Conservation (phyloP, 371 early-diverging fungal genomes). For the Mucor irregularis region DNA sequence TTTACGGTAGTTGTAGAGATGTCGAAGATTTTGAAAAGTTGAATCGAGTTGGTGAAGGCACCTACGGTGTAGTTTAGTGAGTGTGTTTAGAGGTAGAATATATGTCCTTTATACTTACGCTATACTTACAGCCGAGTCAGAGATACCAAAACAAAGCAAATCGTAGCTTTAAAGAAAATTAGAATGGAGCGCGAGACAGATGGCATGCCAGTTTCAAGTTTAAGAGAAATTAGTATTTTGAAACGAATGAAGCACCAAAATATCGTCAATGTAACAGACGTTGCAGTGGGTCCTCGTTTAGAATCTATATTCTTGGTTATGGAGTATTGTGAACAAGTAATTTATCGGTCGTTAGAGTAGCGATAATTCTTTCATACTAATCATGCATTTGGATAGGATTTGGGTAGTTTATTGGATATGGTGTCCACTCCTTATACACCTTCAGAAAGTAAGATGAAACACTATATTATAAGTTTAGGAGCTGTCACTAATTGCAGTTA, state of each 20-base stretch:
- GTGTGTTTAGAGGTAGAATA: too few species aligned
- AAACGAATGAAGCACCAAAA: slow-evolving; percentile 83
- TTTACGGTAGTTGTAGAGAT: slow-evolving; percentile 61
- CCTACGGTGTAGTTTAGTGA: slow-evolving; percentile 89
- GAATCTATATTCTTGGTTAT: slow-evolving; percentile 76
- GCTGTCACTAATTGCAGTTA: neutral
- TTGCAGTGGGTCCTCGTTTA: slow-evolving; percentile 66
- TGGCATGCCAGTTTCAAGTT: slow-evolving; percentile 80
- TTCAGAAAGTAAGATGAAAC: slow-evolving; percentile 51
- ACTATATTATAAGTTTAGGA: neutral
- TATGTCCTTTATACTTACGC: too few species aligned
- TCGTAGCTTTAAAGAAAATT: slow-evolving; percentile 91
- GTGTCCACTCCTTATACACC: slow-evolving; percentile 59
- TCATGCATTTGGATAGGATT: slow-evolving; percentile 45
- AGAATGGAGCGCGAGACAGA: slow-evolving; percentile 83
- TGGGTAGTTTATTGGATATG: slow-evolving; percentile 68
- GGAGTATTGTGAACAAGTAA: slow-evolving; percentile 78
- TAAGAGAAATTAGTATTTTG: slow-evolving; percentile 93
- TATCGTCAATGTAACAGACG: slow-evolving; percentile 83
- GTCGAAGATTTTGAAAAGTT: slow-evolving; percentile 70
- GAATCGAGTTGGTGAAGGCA: slow-evolving; percentile 78
- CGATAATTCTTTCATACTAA: neutral
- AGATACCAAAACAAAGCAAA: slow-evolving; percentile 61
- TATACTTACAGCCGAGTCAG: slow-evolving; percentile 52
- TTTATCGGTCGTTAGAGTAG: neutral